These are phyloP conservation scores for Penicillium thymicola DNA, from an alignment of 2,329 filamentous ascomycete genomes.

Conservation along the genomic window DNA sequence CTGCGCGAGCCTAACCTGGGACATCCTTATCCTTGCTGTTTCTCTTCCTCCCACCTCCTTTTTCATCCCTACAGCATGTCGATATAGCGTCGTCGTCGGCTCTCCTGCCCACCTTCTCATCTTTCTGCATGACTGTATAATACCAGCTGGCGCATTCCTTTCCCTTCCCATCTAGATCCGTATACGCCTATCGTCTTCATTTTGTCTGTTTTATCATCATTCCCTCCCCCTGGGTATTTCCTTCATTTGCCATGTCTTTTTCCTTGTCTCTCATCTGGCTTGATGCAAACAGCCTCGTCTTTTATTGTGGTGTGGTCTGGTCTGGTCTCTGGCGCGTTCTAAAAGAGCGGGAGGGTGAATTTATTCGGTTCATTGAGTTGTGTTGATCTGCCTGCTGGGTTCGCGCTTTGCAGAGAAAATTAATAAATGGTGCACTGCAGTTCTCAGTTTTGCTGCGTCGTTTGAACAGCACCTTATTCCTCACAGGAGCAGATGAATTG, in stretches of 20 bases:
- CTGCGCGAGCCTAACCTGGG: constrained; percentile 25
- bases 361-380: constrained; percentile 33
- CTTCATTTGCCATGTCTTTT: constrained; percentile 20
- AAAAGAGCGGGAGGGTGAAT: constrained; percentile 33
- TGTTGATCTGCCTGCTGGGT: constrained; percentile 31
- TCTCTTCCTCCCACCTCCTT: constrained; percentile 12
- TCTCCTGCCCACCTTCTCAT: constrained; percentile 20
- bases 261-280: constrained; percentile 20
- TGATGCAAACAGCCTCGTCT: constrained; percentile 12
- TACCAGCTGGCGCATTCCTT: constrained; percentile 29
- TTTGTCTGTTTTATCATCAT: constrained; percentile 20
- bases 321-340: constrained; percentile 34
- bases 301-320: constrained; percentile 21
- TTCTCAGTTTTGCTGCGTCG: constrained; percentile 6
- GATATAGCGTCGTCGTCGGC: constrained; percentile 18
- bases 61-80: constrained; percentile 17
- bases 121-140: constrained; percentile 37
- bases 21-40: constrained; percentile 19
- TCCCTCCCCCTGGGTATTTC: constrained; percentile 14
- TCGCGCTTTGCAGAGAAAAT: constrained; percentile 29
- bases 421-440: constrained; percentile 25
- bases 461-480: constrained; percentile 21
- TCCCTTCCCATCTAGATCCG: constrained; percentile 17
- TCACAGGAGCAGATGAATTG: constrained; percentile 17
- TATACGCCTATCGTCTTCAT: constrained; percentile 19